Conservation (phyloP, 1,139 yeast genomes). For the Taphrina deformans region DNA sequence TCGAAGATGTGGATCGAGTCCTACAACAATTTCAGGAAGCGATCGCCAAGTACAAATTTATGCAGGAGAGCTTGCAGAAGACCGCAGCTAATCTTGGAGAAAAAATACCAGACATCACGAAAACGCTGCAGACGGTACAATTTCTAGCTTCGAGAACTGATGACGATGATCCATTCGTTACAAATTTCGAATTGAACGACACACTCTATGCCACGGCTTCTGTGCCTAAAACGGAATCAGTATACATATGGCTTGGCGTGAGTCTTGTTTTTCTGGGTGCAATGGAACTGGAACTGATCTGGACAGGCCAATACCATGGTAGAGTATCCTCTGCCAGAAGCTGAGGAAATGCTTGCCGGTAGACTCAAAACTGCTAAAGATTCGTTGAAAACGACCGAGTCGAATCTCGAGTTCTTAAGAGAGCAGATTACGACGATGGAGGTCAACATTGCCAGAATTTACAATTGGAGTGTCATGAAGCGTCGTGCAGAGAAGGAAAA, state of each 20-base stretch:
- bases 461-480: slow-evolving; percentile 80
- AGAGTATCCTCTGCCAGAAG: slow-evolving; percentile 89
- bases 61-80: slow-evolving; percentile 70
- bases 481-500: slow-evolving; percentile 9
- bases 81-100: slow-evolving; percentile 65
- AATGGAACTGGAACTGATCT: not conserved
- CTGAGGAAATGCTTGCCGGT: slow-evolving; percentile 63
- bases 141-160: slow-evolving; percentile 56
- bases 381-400: slow-evolving; percentile 63
- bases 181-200: slow-evolving; percentile 88
- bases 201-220: slow-evolving; percentile 84
- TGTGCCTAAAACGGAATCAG: slow-evolving; percentile 62
- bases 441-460: slow-evolving; percentile 88
- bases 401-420: slow-evolving; percentile 83
- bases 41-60: slow-evolving; percentile 64
- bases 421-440: slow-evolving; percentile 97
- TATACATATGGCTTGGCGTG: slow-evolving; percentile 82
- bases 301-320: slow-evolving; percentile 83
- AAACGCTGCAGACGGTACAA: slow-evolving; percentile 71
- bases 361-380: slow-evolving; percentile 65
- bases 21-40: slow-evolving; percentile 72
- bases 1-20: slow-evolving; percentile 68
- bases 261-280: slow-evolving; percentile 6
- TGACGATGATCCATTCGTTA: slow-evolving; percentile 41
- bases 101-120: slow-evolving; percentile 87